Percentiles rank a stretch among this genome's conserved stretches.
Evolutionary conservation across 306 rosid genomes (phyloP).

Genomic region (Cicer pinnatifidum): DNA sequence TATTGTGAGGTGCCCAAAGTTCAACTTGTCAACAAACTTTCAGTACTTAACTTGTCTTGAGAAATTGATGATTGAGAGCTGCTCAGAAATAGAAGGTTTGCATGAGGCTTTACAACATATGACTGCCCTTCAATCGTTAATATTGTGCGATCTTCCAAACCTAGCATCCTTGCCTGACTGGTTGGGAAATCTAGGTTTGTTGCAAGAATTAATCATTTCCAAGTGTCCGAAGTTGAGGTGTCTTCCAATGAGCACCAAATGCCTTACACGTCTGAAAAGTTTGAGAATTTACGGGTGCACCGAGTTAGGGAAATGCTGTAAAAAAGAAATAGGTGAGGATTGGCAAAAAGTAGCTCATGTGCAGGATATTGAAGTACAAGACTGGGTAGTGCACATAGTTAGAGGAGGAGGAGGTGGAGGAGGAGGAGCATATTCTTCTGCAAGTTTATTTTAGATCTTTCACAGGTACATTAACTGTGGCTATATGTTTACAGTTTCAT

Average conservation of each 20-base stretch:
- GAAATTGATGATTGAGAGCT: background rate
- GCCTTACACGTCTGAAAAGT: background rate
- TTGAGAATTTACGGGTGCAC: background rate
- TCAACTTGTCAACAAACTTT: constrained; percentile 6
- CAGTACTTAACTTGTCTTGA: constrained; percentile 12
- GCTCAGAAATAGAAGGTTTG: background rate
- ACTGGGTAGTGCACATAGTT: too few species aligned
- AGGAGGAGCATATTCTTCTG: too few species aligned
- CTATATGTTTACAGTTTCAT: too few species aligned
- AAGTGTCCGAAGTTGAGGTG: background rate
- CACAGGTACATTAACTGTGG: too few species aligned
- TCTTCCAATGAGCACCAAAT: constrained; percentile 18
- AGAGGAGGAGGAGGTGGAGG: too few species aligned
- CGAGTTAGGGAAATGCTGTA: background rate
- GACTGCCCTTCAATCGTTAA: background rate
- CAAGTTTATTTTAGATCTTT: too few species aligned
- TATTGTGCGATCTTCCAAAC: background rate
- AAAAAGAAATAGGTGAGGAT: background rate
- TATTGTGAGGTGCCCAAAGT: background rate
- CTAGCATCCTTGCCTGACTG: background rate
- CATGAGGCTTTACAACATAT: constrained; percentile 38
- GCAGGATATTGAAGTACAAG: too few species aligned
- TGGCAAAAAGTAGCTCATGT: background rate
- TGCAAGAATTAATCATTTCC: background rate
- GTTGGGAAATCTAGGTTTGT: background rate